phyloP scores from a whole-genome alignment of 2,329 filamentous ascomycete genomes.

The Beauveria australis region DNA sequence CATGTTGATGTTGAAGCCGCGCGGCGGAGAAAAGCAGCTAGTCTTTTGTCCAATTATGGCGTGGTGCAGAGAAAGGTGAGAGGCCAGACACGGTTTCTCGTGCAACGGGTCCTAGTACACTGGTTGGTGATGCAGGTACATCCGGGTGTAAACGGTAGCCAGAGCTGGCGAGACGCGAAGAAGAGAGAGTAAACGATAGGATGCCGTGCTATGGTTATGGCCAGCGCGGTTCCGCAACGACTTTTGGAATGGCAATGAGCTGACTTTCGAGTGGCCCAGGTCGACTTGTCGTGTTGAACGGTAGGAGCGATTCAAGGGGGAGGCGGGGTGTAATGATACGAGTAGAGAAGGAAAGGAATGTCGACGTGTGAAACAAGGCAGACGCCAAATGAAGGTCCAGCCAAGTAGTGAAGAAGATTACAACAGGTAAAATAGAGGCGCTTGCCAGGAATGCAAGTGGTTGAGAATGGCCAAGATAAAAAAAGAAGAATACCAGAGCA shows the following conservation, averaged over 20 bases:
- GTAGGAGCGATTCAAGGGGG: not conserved
- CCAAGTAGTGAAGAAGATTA: not conserved
- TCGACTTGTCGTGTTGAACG: not conserved
- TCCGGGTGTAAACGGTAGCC: not conserved
- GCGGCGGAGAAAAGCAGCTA: not conserved
- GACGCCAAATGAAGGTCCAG: not conserved
- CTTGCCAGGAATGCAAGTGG: conserved; percentile 6
- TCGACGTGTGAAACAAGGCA: not conserved
- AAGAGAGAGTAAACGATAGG: not conserved
- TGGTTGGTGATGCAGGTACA: not conserved
- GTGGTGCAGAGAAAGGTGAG: not conserved
- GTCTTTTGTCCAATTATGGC: not conserved
- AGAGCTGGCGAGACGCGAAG: not conserved
- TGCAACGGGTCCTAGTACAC: not conserved
- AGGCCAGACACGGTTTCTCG: not conserved
- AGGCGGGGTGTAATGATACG: not conserved
- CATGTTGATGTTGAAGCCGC: conserved; percentile 5
- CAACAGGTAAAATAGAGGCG: not conserved
- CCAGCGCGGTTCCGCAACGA: not conserved
- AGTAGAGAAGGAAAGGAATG: conserved; percentile 1
- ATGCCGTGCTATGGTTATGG: not conserved
- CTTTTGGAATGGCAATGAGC: not conserved
- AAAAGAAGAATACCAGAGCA: not conserved
- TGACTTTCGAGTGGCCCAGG: not conserved
- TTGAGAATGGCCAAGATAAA: not conserved